Percentiles rank a stretch among this genome's conserved stretches.
These are phyloP conservation scores for Arthrobotrys conoides DNA, from an alignment of 2,329 filamentous ascomycete genomes.

Conservation along the genomic window DNA sequence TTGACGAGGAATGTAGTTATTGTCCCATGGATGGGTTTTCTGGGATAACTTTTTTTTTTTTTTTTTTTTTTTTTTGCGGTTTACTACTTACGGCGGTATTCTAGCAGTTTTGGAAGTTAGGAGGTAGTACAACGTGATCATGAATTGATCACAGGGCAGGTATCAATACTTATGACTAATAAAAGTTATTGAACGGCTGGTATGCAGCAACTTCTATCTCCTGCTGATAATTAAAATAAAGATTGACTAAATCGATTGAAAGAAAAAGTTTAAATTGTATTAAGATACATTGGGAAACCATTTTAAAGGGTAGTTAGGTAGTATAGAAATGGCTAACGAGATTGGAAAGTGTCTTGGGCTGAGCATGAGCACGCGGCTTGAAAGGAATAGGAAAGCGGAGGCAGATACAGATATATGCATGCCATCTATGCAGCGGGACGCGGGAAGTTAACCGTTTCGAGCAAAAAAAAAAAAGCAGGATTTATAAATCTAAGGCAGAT, in stretches of 20 bases:
- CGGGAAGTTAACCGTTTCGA: neutral
- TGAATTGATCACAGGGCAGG: constrained; percentile 7
- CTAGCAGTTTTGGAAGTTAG: neutral
- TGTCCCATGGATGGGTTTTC: neutral
- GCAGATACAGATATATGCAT: constrained; percentile 3
- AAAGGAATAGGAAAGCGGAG: neutral
- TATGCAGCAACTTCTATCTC: too few relatives aligned
- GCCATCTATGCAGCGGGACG: constrained; percentile 3
- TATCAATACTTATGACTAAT: constrained; percentile 10
- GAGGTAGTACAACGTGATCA: constrained; percentile 38
- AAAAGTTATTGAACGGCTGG: constrained; percentile 14
- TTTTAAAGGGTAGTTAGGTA: neutral
- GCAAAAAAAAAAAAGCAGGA: neutral
- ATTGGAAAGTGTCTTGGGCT: neutral
- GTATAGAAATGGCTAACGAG: neutral
- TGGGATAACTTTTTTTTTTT: neutral
- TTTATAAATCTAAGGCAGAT: neutral
- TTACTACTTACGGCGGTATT: neutral
- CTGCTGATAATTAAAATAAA: neutral
- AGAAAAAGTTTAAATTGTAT: constrained; percentile 1
- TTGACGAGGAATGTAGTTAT: constrained; percentile 6
- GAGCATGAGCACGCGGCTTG: neutral
- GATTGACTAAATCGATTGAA: neutral
- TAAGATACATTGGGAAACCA: constrained; percentile 8
- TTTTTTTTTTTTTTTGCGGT: neutral